A percentile compares a stretch with the other conserved stretches of the same genome.
Conservation (phyloP, 164 flowering plant species). For the Magnolia kwangsiensis region DNA sequence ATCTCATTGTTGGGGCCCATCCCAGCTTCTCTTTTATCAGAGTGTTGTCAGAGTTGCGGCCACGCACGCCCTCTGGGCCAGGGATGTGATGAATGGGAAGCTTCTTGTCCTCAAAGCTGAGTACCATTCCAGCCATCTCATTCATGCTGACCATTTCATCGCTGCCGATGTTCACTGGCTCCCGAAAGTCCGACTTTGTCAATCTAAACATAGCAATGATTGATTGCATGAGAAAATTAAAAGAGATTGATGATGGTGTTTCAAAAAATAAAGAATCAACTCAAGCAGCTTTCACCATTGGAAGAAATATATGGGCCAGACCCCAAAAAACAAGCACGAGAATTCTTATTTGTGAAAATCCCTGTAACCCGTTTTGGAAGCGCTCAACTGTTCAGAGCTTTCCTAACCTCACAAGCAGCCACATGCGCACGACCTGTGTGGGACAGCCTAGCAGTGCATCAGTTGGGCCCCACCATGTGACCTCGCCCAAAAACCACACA, state of each 20-base stretch:
- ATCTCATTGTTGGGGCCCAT: slow-evolving; percentile 92
- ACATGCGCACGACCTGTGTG: too few relatives aligned
- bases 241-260: background rate
- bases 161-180: slow-evolving; percentile 96
- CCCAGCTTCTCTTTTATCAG: slow-evolving; percentile 93
- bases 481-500: too few relatives aligned
- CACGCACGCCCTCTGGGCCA: slow-evolving; percentile 95
- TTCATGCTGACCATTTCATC: slow-evolving; percentile 99
- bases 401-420: too few relatives aligned
- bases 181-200: slow-evolving; percentile 90
- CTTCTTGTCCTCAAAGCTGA: slow-evolving; percentile 73
- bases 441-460: too few relatives aligned
- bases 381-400: too few relatives aligned
- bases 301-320: background rate
- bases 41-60: slow-evolving; percentile 94
- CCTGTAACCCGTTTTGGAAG: background rate
- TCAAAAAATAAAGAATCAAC: background rate
- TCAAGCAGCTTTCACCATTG: background rate
- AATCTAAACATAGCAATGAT: slow-evolving; percentile 35
- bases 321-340: background rate
- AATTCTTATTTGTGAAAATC: background rate
- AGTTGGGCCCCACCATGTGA: too few relatives aligned
- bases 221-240: background rate
- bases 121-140: slow-evolving; percentile 97
- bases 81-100: slow-evolving; percentile 96